Evolutionary conservation across 805 yeast species (phyloP).

Genomic region (Metschnikowia proteae): DNA sequence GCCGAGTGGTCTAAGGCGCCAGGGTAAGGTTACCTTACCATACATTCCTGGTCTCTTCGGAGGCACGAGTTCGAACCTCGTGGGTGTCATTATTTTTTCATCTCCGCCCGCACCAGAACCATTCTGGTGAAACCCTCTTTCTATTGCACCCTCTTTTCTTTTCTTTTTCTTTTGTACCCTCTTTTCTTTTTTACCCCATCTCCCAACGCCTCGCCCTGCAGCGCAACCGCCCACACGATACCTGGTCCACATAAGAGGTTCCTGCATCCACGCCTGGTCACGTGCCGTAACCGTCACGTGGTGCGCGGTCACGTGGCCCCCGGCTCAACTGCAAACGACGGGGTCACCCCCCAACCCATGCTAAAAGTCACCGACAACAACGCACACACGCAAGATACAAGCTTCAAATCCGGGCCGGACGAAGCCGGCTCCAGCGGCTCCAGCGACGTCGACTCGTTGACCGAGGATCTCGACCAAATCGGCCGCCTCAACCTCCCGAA

Average conservation of each 20-base stretch:
- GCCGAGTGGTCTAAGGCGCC: constrained; percentile 26
- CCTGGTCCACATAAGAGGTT: too few species aligned
- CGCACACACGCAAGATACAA: background rate
- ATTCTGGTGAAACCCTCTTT: too few species aligned
- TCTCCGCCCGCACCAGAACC: too few species aligned
- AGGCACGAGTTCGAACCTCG: constrained; percentile 27
- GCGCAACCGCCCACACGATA: too few species aligned
- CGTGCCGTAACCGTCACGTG: too few species aligned
- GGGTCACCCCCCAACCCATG: background rate
- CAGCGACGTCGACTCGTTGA: constrained; percentile 29
- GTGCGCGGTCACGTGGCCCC: background rate
- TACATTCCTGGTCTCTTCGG: constrained; percentile 25
- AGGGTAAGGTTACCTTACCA: constrained; percentile 26
- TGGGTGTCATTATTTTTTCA: constrained; percentile 19
- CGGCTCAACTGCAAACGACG: background rate
- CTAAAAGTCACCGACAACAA: background rate
- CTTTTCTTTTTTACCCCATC: background rate
- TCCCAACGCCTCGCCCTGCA: background rate
- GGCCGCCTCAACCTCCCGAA: constrained; percentile 40
- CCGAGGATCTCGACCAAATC: constrained; percentile 48
- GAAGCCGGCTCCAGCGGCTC: constrained; percentile 10
- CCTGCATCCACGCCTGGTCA: too few species aligned
- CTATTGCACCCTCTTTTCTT: too few species aligned
- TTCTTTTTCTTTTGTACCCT: background rate
- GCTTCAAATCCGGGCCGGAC: background rate